A percentile compares a stretch with the other conserved stretches of the same genome.
These are phyloP conservation scores for Scalesia atractyloides DNA, from an alignment of 129 eudicot species.

Conservation along the genomic window DNA sequence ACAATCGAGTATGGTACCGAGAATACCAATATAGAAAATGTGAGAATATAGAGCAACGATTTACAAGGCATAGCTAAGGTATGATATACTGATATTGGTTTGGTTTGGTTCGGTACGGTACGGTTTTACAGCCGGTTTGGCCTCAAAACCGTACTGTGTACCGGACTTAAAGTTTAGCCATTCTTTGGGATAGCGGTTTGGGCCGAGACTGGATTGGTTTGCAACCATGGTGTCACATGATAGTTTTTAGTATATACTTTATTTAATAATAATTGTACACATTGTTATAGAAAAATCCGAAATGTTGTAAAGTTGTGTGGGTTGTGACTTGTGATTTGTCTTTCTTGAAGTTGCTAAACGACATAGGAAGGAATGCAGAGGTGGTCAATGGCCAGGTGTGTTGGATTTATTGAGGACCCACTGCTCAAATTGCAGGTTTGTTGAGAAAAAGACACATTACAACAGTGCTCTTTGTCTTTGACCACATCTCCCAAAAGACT, in stretches of 20 bases:
- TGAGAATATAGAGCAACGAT: background rate
- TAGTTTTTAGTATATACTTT: background rate
- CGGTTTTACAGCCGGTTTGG: background rate
- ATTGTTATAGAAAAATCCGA: background rate
- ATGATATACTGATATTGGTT: background rate
- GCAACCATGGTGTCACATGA: background rate
- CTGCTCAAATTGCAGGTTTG: constrained; percentile 17
- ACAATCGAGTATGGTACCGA: background rate
- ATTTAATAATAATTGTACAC: background rate
- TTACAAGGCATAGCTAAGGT: background rate
- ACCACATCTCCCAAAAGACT: background rate
- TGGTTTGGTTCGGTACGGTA: background rate
- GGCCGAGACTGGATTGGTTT: background rate
- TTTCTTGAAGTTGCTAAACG: constrained; percentile 24
- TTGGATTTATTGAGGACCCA: background rate
- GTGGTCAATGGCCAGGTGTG: background rate
- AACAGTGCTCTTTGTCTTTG: background rate
- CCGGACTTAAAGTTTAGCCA: background rate
- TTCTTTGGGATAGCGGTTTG: background rate
- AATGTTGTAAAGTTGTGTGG: background rate
- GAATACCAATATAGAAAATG: background rate
- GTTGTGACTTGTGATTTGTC: background rate
- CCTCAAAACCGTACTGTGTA: background rate
- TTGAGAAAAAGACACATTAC: constrained; percentile 3
- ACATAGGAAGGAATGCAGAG: background rate